A percentile compares a stretch with the other conserved stretches of the same genome.
Conservation (phyloP, 2,329 filamentous ascomycete genomes). For the Gaeumannomyces tritici region DNA sequence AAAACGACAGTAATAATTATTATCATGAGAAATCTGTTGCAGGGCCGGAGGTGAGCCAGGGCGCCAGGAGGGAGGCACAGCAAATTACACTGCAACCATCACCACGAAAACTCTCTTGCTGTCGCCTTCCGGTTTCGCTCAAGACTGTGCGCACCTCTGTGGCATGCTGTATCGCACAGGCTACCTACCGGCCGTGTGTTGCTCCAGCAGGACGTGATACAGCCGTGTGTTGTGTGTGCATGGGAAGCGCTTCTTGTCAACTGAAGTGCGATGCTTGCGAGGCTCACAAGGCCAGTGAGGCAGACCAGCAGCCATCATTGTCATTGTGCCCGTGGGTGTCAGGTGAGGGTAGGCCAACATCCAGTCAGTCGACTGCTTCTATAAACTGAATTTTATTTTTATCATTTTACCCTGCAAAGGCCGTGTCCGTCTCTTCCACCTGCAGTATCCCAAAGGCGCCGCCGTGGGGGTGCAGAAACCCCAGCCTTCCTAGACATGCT, state of each 20-base stretch:
- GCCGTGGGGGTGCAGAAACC: no score
- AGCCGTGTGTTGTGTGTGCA: not conserved
- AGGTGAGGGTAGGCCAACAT: no score
- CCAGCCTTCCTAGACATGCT: no score
- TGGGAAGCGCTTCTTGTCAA: not conserved
- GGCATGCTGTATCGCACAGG: not conserved
- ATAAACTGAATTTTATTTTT: no score
- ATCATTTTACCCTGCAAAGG: no score
- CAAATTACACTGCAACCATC: no score
- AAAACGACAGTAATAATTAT: not conserved
- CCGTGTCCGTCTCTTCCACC: no score
- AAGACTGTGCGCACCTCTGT: not conserved
- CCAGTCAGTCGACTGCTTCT: no score
- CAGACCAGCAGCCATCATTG: not conserved
- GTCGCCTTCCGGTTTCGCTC: not conserved
- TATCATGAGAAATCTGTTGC: not conserved
- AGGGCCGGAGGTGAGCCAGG: no score
- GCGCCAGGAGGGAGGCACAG: not conserved
- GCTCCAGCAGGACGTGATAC: not conserved
- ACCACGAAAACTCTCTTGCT: not conserved
- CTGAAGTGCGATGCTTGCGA: not conserved
- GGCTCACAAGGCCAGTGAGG: not conserved
- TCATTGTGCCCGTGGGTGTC: no score
- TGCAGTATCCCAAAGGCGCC: no score
- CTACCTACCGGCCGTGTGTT: not conserved